These are phyloP conservation scores for Fomitopsis pulvina DNA, from an alignment of 768 basidiomycete species.

Conservation along the genomic window DNA sequence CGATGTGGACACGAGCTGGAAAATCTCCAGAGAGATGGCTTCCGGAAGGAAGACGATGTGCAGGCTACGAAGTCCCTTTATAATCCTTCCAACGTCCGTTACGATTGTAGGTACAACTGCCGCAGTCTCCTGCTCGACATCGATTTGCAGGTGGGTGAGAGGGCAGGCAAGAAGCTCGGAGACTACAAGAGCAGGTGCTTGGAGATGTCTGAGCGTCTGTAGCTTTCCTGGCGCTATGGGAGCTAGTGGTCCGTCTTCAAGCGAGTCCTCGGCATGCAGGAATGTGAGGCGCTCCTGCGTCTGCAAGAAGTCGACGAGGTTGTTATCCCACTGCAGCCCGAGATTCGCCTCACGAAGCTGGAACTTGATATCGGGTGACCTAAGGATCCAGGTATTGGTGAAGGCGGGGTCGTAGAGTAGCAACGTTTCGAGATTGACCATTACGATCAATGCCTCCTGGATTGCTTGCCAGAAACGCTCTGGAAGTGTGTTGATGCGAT, in stretches of 20 bases:
- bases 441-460: slow-evolving; percentile 35
- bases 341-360: slow-evolving; percentile 43
- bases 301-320: slow-evolving; percentile 42
- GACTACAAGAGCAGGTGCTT: slow-evolving; percentile 38
- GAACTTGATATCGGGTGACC: slow-evolving; percentile 33
- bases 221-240: slow-evolving; percentile 20
- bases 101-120: slow-evolving; percentile 24
- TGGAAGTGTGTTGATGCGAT: slow-evolving; percentile 13
- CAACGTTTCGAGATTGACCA: slow-evolving; percentile 39
- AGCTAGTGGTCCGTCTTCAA: slow-evolving; percentile 9
- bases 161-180: slow-evolving; percentile 32
- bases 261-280: slow-evolving; percentile 26
- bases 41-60: slow-evolving; percentile 31
- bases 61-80: slow-evolving; percentile 29
- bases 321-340: slow-evolving; percentile 42
- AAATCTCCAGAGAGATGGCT: slow-evolving; percentile 20
- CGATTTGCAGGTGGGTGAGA: slow-evolving; percentile 40
- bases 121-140: slow-evolving; percentile 31
- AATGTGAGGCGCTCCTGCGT: slow-evolving; percentile 35
- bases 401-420: slow-evolving; percentile 33
- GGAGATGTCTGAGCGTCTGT: slow-evolving; percentile 36
- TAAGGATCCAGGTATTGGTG: slow-evolving; percentile 40
- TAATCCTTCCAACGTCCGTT: slow-evolving; percentile 24
- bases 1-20: slow-evolving; percentile 28
- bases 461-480: slow-evolving; percentile 38